Base-by-base conservation (phyloP, 2,329 filamentous ascomycete species). In the Akanthomyces lecanii region DNA sequence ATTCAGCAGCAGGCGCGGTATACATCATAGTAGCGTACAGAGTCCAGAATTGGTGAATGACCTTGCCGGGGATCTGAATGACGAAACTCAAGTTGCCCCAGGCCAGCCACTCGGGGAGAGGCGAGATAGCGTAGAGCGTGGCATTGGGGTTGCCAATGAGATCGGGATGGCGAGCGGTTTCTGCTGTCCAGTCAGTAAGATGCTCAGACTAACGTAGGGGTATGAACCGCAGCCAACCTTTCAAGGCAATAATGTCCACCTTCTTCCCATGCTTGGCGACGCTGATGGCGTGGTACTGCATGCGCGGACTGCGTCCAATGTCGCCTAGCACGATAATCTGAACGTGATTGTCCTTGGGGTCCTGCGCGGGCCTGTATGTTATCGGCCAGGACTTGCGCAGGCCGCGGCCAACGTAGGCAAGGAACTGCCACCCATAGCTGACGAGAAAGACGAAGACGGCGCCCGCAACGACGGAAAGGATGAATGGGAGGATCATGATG, bases 201-300 rank as follows among this genome's bases (percentile, higher is more conserved):
- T 10, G 14, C 21, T 12, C 14, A 48, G 16, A 16, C 16, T 33
- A 5, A 28, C 44, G 33, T 7, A n/a, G 30, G 1, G 33, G 23
- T 18, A 21, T 5, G 51, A 45, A 23, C 30, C n/a, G 30, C 3
- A 44, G 60, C 72, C 65, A 74, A 93, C 92, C 91, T 73, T 89
- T 82, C 73, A 97, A 98, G 52, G 94, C 95, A 68, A 99, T 88
- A 14, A 99, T 79, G 72, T 94, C 88, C 23, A 97, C 94, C 40
- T 83, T 82, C 7, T 87, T 89, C 28, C 91, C 91, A 71, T 92
- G 87, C 70, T 88, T 90, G 47, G 92, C 91, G 70, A 98, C 87
- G 73, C 94, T 98, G 68, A 97, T 80, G 23, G 94, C 94, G 82
- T 99, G 95, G 71, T 99, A 98, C 73, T 98, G 93, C 94, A 99